Evolutionary conservation across 108 stramenopile genomes (phyloP).

Genomic region (Thalassiosira profunda): DNA sequence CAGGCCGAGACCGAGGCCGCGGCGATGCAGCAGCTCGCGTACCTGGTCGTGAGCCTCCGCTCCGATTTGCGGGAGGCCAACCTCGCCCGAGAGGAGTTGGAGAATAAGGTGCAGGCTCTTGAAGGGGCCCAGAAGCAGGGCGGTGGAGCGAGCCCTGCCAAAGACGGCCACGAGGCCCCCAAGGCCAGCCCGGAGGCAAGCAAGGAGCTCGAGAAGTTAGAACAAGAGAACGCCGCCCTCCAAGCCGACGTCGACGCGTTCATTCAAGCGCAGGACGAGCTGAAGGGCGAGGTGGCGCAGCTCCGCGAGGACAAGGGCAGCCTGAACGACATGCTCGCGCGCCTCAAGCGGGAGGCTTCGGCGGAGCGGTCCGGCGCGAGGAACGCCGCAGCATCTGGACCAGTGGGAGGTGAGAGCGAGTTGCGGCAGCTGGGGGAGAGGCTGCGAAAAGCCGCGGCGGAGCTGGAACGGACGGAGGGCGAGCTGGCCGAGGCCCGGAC

Average conservation of each 20-base stretch:
- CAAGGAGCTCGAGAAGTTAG: background rate
- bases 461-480: too few species aligned
- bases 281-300: conserved; percentile 14
- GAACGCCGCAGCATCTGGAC: background rate
- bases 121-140: background rate
- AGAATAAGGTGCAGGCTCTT: conserved; percentile 27
- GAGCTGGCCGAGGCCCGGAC: too few species aligned
- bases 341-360: conserved; percentile 17
- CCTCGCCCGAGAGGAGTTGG: conserved; percentile 19
- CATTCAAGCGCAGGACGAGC: conserved; percentile 30
- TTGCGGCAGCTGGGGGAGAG: background rate
- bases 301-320: conserved; percentile 34
- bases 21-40: conserved; percentile 49
- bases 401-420: background rate
- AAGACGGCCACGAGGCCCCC: background rate
- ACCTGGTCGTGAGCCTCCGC: conserved; percentile 28
- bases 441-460: background rate
- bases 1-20: conserved; percentile 32
- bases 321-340: conserved; percentile 36
- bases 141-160: background rate
- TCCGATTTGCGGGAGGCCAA: conserved; percentile 22
- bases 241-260: conserved; percentile 39
- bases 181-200: too few species aligned
- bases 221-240: conserved; percentile 32
- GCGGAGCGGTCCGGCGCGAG: background rate